Conservation (phyloP, 306 rosid species). For the Castanopsis chinensis region DNA sequence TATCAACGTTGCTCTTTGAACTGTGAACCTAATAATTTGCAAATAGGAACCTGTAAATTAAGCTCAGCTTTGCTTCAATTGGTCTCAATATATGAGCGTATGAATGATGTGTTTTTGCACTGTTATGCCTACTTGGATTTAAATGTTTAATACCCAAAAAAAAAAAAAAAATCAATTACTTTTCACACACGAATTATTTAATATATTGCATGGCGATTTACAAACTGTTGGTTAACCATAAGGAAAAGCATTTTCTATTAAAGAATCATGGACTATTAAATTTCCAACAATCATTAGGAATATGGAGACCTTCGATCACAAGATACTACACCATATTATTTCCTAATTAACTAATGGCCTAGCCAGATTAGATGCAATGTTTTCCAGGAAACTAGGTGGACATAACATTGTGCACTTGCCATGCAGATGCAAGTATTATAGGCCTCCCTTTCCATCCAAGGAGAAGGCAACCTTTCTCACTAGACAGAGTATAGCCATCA, state of each 20-base stretch:
- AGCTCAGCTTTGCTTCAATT: no score
- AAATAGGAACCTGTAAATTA: no score
- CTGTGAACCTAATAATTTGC: no score
- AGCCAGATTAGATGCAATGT: background rate
- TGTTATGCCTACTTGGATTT: no score
- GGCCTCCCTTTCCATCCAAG: constrained; percentile 84
- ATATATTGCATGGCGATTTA: background rate
- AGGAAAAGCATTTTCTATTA: background rate
- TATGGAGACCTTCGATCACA: background rate
- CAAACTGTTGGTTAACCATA: background rate
- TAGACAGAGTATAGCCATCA: constrained; percentile 65
- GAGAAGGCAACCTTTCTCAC: constrained; percentile 63
- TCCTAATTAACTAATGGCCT: constrained; percentile 6
- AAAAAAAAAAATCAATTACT: no score
- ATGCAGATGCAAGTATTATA: constrained; percentile 73
- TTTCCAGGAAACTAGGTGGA: constrained; percentile 14
- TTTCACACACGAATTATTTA: background rate
- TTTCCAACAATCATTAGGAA: background rate
- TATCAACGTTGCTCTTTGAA: no score
- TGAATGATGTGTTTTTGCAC: no score
- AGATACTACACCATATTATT: constrained; percentile 14
- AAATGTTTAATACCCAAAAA: no score
- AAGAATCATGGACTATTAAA: background rate
- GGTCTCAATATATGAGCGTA: no score
- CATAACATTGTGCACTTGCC: constrained; percentile 51